These are phyloP conservation scores for Nakazawaea pomicola DNA, from an alignment of 805 yeast genomes.

Conservation along the genomic window DNA sequence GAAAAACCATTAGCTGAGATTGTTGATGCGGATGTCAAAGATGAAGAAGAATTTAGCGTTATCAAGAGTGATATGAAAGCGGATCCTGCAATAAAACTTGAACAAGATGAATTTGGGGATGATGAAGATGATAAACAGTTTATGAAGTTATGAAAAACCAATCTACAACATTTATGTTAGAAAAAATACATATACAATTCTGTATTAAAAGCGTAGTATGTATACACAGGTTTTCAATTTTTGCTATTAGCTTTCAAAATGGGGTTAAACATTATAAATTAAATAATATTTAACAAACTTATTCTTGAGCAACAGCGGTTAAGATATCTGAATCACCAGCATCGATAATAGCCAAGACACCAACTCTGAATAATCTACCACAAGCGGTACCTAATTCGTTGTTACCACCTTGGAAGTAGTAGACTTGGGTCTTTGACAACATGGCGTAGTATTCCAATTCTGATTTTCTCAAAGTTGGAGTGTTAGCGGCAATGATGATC, in stretches of 20 bases:
- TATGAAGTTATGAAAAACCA: not conserved
- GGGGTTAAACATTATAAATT: too few species aligned
- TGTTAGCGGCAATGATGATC: slow-evolving; percentile 97
- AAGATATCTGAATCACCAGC: slow-evolving; percentile 99
- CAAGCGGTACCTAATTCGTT: slow-evolving; percentile 99
- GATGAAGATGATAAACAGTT: slow-evolving; percentile 8
- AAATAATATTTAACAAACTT: not conserved
- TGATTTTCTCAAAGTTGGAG: slow-evolving; percentile 99
- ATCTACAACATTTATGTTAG: too few species aligned
- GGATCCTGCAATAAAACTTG: slow-evolving; percentile 4
- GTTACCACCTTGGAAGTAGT: slow-evolving; percentile 99
- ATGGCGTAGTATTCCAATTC: slow-evolving; percentile 99
- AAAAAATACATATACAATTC: too few species aligned
- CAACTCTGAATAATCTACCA: slow-evolving; percentile 99
- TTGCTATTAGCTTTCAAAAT: too few species aligned
- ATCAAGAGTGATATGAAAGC: slow-evolving; percentile 1
- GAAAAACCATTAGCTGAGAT: slow-evolving; percentile 16
- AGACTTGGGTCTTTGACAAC: slow-evolving; percentile 95
- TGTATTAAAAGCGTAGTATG: not conserved
- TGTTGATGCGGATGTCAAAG: slow-evolving; percentile 18
- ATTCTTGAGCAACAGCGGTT: slow-evolving; percentile 41
- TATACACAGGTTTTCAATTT: not conserved
- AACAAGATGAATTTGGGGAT: slow-evolving; percentile 2
- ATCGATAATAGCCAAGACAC: slow-evolving; percentile 91
- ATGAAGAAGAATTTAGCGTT: too few species aligned